Evolutionary conservation across 805 yeast species (phyloP), one percentile per base, ranked within the genome.

Genomic region (Kuraishia ogatae): DNA sequence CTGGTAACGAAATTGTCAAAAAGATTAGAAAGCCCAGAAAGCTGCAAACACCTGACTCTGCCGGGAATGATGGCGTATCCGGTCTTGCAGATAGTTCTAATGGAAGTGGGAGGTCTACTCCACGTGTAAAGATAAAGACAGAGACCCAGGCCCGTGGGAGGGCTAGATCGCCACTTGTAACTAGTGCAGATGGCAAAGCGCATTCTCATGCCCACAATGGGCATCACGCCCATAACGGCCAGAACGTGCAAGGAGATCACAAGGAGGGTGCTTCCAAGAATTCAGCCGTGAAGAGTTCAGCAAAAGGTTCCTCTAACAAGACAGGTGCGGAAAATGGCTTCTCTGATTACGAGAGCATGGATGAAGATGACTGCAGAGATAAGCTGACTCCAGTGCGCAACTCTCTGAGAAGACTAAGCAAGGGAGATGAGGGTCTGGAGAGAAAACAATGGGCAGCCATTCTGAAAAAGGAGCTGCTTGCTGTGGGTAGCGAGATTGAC

Each of bases 361-460:
- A 89, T 67, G 96, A 89, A 64, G 79, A 73, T 2, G 75, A 73
- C 43, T 87, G 96, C 62, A 82, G 83, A 66, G 69, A 71, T 23
- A 68, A 76, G 1, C 75, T 89, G 74, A 80, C 80, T 53, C 87
- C 89, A 8, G 85, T 90, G 49, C 78, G 85, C 50, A 77, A 79
- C 53, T 84, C 92, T 2, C 76, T 89, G 61, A 76, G 80, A 66
- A 77, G 81, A 50, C 74, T 89, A 56, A 85, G 85, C 61, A 78
- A 81, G 59, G 96, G 96, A 23, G 80, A 82, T 57, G 77, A 81
- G 53, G 92, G 92, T 0, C 70, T 87, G 58, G 92, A 83, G 55
- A 82, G 89, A 59, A 81, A 81, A 57, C 94, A 83, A 62, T 89
- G 92, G 87, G 89, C 90, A 7, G 71, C 70, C n/a, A 75, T 85